Evolutionary conservation across 2,329 filamentous ascomycete genomes (phyloP).

Genomic region (Aspergillus hortae): DNA sequence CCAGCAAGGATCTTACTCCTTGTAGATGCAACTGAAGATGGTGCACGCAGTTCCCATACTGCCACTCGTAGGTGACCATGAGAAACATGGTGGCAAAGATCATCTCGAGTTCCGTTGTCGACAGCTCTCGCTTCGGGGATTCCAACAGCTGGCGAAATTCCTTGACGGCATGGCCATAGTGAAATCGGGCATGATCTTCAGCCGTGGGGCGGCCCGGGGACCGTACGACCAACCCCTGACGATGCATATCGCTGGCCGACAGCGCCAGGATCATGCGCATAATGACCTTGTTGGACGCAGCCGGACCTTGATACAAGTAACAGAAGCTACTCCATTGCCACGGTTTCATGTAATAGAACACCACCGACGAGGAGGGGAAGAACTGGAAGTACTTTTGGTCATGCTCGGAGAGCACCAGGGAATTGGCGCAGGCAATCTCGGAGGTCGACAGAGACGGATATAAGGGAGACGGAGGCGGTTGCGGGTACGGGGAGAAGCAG

Average conservation of each 20-base stretch:
- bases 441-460: constrained; percentile 20
- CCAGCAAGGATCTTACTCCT: constrained; percentile 33
- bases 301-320: constrained; percentile 35
- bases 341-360: constrained; percentile 35
- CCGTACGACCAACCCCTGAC: constrained; percentile 24
- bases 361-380: constrained; percentile 31
- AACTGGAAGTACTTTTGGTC: constrained; percentile 34
- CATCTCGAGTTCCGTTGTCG: constrained; percentile 28
- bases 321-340: constrained; percentile 37
- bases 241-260: constrained; percentile 36
- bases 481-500: constrained; percentile 14
- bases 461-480: constrained; percentile 18
- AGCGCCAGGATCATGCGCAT: constrained; percentile 41
- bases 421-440: constrained; percentile 29
- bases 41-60: constrained; percentile 32
- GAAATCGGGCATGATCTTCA: constrained; percentile 30
- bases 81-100: constrained; percentile 36
- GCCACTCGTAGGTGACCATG: constrained; percentile 36
- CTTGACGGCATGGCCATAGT: constrained; percentile 35
- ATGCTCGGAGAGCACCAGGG: constrained; percentile 30
- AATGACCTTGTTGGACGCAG: constrained; percentile 32
- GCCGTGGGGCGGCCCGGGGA: constrained; percentile 26
- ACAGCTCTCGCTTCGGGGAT: constrained; percentile 23
- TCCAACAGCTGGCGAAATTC: constrained; percentile 35
- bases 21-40: constrained; percentile 35